Percentiles rank a stretch among this genome's conserved stretches.
phyloP scores from a whole-genome alignment of 129 eudicot genomes.

The Artemisia annua region DNA sequence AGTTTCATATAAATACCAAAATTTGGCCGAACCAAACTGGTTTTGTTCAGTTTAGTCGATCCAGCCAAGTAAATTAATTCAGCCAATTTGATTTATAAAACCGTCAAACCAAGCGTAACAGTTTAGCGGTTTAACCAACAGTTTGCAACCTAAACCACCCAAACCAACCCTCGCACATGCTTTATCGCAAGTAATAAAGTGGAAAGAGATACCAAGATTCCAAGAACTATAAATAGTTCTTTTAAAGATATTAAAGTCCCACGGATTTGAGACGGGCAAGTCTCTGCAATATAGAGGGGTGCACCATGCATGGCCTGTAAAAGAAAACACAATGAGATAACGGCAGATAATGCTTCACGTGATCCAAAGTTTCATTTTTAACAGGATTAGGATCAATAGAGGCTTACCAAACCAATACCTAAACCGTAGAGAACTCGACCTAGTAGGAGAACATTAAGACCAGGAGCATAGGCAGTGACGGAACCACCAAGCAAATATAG shows the following conservation, averaged over 20 bases:
- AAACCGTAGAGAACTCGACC: constrained; percentile 91
- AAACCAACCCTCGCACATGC: background rate
- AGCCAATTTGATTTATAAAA: background rate
- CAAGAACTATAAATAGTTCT: constrained; percentile 89
- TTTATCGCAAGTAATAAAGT: background rate
- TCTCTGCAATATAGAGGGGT: constrained; percentile 97
- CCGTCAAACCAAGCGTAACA: background rate
- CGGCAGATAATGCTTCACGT: constrained; percentile 13
- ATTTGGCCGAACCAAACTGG: constrained; percentile 8
- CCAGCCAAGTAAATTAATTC: background rate
- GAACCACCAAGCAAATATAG: constrained; percentile 75
- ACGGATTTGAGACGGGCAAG: constrained; percentile 94
- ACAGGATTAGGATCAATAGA: constrained; percentile 11
- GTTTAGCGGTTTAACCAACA: background rate
- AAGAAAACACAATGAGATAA: constrained; percentile 26
- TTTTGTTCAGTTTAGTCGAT: background rate
- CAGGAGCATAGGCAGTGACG: constrained; percentile 74
- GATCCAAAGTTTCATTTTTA: constrained; percentile 14
- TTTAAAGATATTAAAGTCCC: constrained; percentile 92
- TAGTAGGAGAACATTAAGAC: constrained; percentile 57
- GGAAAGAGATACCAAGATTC: constrained; percentile 67
- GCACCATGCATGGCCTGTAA: constrained; percentile 99
- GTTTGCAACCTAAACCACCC: background rate
- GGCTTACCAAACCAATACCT: constrained; percentile 93
- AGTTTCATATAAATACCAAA: background rate